phyloP scores from a whole-genome alignment of 2,329 filamentous ascomycete genomes.

The Diaporthe longicolla region DNA sequence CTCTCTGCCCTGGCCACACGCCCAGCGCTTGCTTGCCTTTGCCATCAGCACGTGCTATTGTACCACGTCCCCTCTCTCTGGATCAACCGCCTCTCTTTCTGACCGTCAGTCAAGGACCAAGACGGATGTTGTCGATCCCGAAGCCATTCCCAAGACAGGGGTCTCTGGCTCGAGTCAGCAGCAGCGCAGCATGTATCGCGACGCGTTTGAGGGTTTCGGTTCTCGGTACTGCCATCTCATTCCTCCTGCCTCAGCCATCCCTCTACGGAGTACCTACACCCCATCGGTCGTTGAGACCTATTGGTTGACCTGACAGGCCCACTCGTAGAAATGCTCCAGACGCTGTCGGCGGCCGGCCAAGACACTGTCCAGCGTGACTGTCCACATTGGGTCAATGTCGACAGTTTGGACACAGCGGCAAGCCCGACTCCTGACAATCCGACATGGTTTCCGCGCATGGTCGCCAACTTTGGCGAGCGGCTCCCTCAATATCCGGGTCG shows the following conservation, averaged over 20 bases:
- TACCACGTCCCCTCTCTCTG: neutral
- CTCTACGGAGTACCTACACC: neutral
- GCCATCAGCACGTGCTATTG: constrained; percentile 1
- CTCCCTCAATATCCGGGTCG: neutral
- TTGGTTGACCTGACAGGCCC: neutral
- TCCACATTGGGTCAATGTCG: neutral
- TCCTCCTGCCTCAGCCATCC: neutral
- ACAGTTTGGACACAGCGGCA: neutral
- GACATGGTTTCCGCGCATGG: neutral
- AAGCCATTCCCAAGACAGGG: constrained; percentile 21
- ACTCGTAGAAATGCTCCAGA: neutral
- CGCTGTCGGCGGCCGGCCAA: neutral
- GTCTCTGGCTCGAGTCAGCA: constrained; percentile 17
- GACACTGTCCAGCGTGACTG: neutral
- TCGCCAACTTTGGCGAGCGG: neutral
- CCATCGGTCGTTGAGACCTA: neutral
- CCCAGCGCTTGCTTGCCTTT: neutral
- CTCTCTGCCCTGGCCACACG: neutral
- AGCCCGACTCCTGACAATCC: neutral
- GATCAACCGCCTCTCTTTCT: neutral
- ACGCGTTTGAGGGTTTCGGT: constrained; percentile 7
- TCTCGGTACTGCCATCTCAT: constrained; percentile 6
- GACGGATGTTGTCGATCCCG: constrained; percentile 29
- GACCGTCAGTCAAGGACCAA: neutral
- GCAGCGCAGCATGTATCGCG: constrained; percentile 7